Evolutionary conservation across 805 yeast genomes (phyloP).

Genomic region (Vanderwaltozyma yarrowii): DNA sequence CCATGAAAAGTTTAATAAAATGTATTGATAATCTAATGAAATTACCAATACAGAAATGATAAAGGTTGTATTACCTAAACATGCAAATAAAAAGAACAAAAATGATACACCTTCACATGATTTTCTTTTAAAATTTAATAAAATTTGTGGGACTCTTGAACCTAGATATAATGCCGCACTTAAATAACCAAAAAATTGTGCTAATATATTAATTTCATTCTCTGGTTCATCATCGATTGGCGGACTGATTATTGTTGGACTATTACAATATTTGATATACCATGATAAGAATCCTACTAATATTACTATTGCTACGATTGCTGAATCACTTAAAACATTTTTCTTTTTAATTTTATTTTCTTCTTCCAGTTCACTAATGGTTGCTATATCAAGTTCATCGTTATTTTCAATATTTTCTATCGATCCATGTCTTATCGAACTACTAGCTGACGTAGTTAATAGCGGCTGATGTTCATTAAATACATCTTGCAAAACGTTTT

Average conservation of each 20-base stretch:
- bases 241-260: constrained; percentile 23
- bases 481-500: constrained; percentile 46
- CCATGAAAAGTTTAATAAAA: constrained; percentile 85
- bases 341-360: constrained; percentile 13
- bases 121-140: constrained; percentile 74
- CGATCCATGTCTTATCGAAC: not conserved
- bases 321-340: constrained; percentile 23
- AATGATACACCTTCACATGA: constrained; percentile 94
- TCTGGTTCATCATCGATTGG: constrained; percentile 27
- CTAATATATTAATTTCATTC: constrained; percentile 58
- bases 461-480: constrained; percentile 29
- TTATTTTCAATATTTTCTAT: constrained; percentile 4
- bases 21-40: constrained; percentile 56
- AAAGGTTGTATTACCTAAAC: constrained; percentile 86
- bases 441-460: constrained; percentile 4
- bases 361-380: constrained; percentile 9
- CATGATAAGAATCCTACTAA: constrained; percentile 82
- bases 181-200: constrained; percentile 77
- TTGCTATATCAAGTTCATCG: constrained; percentile 5
- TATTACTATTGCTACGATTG: constrained; percentile 59
- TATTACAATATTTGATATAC: constrained; percentile 52
- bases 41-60: constrained; percentile 76
- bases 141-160: constrained; percentile 85
- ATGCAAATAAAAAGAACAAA: constrained; percentile 88
- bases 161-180: constrained; percentile 73